Base-by-base conservation (phyloP, 2,329 filamentous ascomycete genomes). In the Didymellaceae sp. region DNA sequence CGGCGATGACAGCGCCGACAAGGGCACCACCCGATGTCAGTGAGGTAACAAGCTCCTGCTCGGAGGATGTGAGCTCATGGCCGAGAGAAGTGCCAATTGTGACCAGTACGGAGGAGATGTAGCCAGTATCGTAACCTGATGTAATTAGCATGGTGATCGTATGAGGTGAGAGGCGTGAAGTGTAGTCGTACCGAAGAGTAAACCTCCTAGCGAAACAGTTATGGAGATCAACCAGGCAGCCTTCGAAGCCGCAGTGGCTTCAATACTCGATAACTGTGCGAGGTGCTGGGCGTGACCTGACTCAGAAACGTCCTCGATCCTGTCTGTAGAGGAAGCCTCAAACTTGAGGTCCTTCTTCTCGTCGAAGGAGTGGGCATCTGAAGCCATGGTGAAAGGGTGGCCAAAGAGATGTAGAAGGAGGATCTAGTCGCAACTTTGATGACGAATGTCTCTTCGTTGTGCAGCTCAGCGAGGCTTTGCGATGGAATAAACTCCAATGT, bases 31-130 rank as follows among this genome's bases (percentile, higher is more conserved):
- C 72, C 16, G 70, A 71, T 30, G 68, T 72, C 26, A 75, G 60
- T 10, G 70, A 70, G n/a, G 72, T 74, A 33, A 74, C 70, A 6
- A 72, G 62, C 50, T 74, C 72, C 46, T 74, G 68, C 55, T 75
- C 71, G 3, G 59, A 65, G 8, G 68, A 65, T 6, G 51, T 65
- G 32, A 70, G 59, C 24, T 57, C 54, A 21, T 63, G 63, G 22
- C 68, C 67, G 13, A 74, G 65, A 10, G 65, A 67, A 2, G 43
- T 67, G 13, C 71, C 70, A 21, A 74, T 66, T 0, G 67, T 72
- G 9, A 75, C 72, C 10, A 75, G 61, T 2, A 75, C 70, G 3
- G 69, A 68, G 10, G 66, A 71, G 39, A 74, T 73, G 54, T 73
- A 70, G 25, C 72, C 72, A 48, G 72, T 74, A 40, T 74, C 71